Conservation (phyloP, 441 rosid genomes). For the Erodium moschatum region DNA sequence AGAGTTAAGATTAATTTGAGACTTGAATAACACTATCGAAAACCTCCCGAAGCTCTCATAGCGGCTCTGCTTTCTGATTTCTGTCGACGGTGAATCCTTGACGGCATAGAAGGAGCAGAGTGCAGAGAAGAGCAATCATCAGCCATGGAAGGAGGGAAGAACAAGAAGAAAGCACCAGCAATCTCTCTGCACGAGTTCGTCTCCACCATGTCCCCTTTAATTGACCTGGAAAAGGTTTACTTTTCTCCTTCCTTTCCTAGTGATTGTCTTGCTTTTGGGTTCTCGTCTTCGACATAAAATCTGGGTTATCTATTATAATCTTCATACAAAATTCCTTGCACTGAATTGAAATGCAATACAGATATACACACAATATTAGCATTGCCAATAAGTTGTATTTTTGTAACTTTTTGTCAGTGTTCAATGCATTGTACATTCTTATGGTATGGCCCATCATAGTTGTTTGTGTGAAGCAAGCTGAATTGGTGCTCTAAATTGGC, state of each 20-base stretch:
- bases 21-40: not conserved
- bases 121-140: slow-evolving; percentile 1
- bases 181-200: slow-evolving; percentile 69
- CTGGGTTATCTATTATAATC: not conserved
- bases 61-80: not conserved
- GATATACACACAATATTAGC: not conserved
- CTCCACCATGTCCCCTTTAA: slow-evolving; percentile 59
- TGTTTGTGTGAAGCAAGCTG: not conserved
- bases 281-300: not conserved
- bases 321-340: not conserved
- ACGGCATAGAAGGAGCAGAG: slow-evolving; percentile 3
- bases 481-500: not conserved
- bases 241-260: not conserved
- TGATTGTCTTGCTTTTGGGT: not conserved
- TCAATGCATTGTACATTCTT: too few relatives aligned
- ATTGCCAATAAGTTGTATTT: not conserved
- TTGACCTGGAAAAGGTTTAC: slow-evolving; percentile 71
- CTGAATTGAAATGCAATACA: slow-evolving; percentile 2
- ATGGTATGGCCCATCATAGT: not conserved
- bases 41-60: slow-evolving; percentile 5
- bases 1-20: too few relatives aligned
- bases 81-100: not conserved
- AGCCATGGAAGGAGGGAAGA: slow-evolving; percentile 32
- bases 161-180: slow-evolving; percentile 36
- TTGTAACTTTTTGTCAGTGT: too few relatives aligned